Conservation (phyloP, 2,329 filamentous ascomycete species). For the Aspergillus amoenus region DNA sequence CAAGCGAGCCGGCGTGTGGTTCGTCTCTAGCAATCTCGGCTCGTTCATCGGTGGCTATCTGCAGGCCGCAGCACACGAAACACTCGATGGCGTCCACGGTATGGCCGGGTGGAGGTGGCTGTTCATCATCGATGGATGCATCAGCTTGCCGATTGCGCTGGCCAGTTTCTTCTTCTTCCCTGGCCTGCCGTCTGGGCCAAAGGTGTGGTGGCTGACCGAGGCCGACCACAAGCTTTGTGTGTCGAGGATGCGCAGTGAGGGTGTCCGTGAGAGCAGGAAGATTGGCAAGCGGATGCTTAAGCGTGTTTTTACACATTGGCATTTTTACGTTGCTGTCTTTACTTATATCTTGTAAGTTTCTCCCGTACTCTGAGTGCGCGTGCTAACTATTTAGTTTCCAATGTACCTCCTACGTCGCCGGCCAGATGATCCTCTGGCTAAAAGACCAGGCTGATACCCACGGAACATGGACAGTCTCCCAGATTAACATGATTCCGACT, state of each 20-base stretch:
- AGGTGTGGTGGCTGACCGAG: conserved; percentile 31
- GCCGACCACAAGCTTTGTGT: conserved; percentile 26
- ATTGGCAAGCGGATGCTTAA: conserved; percentile 23
- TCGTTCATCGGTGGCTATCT: conserved; percentile 36
- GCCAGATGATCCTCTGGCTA: conserved; percentile 54
- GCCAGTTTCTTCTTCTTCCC: conserved; percentile 43
- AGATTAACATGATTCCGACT: conserved; percentile 54
- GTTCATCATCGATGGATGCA: conserved; percentile 38
- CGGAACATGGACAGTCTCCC: conserved; percentile 44
- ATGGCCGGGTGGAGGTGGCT: conserved; percentile 35
- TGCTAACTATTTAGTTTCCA: conserved; percentile 19
- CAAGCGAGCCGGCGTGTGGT: conserved; percentile 35
- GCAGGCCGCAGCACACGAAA: conserved; percentile 30
- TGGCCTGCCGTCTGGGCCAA: conserved; percentile 31
- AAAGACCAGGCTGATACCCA: conserved; percentile 42
- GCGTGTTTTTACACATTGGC: conserved; percentile 31
- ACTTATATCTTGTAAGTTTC: conserved; percentile 25
- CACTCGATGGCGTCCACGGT: conserved; percentile 26
- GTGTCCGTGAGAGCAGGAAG: conserved; percentile 19
- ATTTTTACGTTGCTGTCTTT: conserved; percentile 28
- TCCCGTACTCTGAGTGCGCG: background rate
- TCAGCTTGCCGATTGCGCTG: conserved; percentile 42
- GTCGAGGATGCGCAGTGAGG: conserved; percentile 17
- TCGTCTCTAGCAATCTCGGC: conserved; percentile 27
- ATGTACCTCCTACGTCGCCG: conserved; percentile 60